A percentile compares a stretch with the other conserved stretches of the same genome.
These are phyloP conservation scores for Fusarium sp. DNA, from an alignment of 2,329 filamentous ascomycete species.

Conservation along the genomic window DNA sequence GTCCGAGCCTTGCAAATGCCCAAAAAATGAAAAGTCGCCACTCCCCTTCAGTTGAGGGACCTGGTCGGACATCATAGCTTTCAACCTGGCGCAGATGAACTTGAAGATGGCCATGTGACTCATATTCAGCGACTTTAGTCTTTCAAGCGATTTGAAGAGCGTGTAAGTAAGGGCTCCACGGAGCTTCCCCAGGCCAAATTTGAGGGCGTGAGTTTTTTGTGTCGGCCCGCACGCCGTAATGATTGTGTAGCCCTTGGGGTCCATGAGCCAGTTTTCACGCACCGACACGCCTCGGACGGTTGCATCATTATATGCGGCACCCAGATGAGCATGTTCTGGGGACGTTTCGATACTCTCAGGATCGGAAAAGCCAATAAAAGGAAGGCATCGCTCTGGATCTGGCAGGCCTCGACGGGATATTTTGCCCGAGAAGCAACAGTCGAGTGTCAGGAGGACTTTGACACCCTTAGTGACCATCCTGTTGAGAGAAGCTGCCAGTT, in stretches of 20 bases:
- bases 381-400: not conserved
- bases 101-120: not conserved
- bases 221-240: not conserved
- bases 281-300: not conserved
- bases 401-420: not conserved
- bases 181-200: fast-evolving
- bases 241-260: not conserved
- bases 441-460: not conserved
- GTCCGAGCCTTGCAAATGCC: not conserved
- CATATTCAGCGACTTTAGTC: not conserved
- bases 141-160: not conserved
- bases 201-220: not conserved
- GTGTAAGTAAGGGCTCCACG: not conserved
- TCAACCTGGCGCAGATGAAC: not conserved
- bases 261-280: not conserved
- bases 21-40: not conserved
- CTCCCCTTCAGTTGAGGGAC: not conserved
- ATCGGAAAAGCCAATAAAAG: not conserved
- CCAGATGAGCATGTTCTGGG: not conserved
- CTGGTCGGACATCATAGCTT: not conserved
- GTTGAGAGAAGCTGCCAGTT: not conserved
- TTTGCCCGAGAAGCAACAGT: not conserved
- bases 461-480: not conserved
- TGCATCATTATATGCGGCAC: not conserved
- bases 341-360: not conserved